Percentiles rank a stretch among this genome's conserved stretches.
phyloP scores from a whole-genome alignment of 2,329 filamentous ascomycete genomes.

The Phaeophleospora eucalypticola region DNA sequence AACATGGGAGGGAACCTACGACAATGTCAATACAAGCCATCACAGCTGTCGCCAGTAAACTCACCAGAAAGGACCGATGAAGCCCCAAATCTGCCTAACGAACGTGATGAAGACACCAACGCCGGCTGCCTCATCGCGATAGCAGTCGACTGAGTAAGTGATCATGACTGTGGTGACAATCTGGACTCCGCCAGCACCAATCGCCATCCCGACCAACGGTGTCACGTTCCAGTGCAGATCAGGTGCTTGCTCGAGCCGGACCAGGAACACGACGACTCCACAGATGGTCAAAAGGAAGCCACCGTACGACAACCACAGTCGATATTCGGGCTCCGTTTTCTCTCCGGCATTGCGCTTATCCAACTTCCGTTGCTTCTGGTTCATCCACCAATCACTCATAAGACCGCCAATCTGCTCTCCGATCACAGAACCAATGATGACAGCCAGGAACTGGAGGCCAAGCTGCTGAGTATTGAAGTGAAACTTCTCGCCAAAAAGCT shows the following conservation, averaged over 20 bases:
- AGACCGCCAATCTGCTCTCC: not conserved
- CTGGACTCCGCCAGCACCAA: not conserved
- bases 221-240: not conserved
- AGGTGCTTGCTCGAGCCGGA: not conserved
- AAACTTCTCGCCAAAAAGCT: not conserved
- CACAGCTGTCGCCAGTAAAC: not conserved
- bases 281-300: not conserved
- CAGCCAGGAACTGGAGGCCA: slow-evolving; percentile 1
- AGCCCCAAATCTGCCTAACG: slow-evolving; percentile 2
- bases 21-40: not conserved
- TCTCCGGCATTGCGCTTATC: not conserved
- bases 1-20: not conserved
- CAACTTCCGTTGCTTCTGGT: not conserved
- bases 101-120: slow-evolving; percentile 1
- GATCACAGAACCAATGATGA: not conserved
- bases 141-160: slow-evolving; percentile 1
- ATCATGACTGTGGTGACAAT: slow-evolving; percentile 1
- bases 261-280: not conserved
- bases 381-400: not conserved
- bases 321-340: not conserved
- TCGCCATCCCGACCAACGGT: not conserved
- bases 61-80: not conserved
- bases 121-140: not conserved
- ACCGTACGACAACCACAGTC: not conserved
- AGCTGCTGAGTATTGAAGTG: not conserved